Base-by-base conservation (phyloP, 768 basidiomycete genomes). In the Hypsizygus marmoreus region DNA sequence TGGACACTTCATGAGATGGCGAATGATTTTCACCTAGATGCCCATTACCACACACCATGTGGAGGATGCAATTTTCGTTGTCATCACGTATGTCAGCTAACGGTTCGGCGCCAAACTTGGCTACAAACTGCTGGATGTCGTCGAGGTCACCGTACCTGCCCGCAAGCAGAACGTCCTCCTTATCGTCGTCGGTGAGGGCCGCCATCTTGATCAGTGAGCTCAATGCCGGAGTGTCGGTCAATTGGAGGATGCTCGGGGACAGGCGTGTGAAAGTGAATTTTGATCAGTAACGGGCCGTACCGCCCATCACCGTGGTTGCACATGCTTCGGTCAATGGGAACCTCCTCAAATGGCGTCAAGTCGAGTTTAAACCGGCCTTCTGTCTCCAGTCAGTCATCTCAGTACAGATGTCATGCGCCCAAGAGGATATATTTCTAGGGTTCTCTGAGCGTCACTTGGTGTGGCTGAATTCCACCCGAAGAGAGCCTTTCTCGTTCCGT, bases 41-140 rank as follows among this genome's bases (percentile, higher is more conserved):
- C 0, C 94, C 94, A 66, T 97, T 97, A 1, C 79, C 94, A 45
- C 81, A 83, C 11, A 79, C 74, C 93, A 95, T 95, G 64, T 97
- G 94, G 29, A 97, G 69, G 30, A 84, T 69, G 2, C 79, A 82
- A 70, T 93, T 97, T 29, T 80, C 85, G 59, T 88, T 80, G 32
- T 84, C 84, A 68, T 95, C 94, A 31, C 73, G 77, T 10, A 82
- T 66, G 28, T 63, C 59, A 29, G 66, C 65, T 10, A 91, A 67
- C 0, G 75, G 46, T 4, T 68, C 68, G 1, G 67, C 45, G 8
- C 88, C 84, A 61, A 82, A 86, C 28, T 71, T 68, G 16, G 74
- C 63, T 20, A 88, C 68, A 52, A 88, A 95, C 3, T 70, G 69
- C 34, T 83, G 73, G 29, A 92, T 73, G 54, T 94, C 90, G 36